Base-by-base conservation (phyloP, 495 filamentous ascomycete species). In the Oidiodendron maius region DNA sequence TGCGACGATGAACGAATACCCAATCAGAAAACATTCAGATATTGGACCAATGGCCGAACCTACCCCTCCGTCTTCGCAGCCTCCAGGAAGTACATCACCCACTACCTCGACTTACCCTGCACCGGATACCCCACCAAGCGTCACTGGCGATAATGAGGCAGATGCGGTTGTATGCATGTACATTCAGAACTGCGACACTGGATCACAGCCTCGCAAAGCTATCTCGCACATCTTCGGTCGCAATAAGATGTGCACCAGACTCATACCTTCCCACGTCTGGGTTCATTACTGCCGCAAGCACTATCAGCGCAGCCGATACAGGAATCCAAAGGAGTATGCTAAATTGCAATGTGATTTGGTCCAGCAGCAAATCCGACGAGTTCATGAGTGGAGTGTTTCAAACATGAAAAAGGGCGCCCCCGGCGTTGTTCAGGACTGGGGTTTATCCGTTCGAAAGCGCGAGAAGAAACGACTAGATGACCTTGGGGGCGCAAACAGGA, bases 171-270 rank as follows among this genome's bases (percentile, higher is more conserved):
- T 22, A 8, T 71, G 68, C 41, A 60, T 68, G 61, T 66, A 66
- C 46, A 57, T 62, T 34, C 44, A 43, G 0, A 55, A 68, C 41
- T 82, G 79, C 55, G 64, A 70, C n/a, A 78, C 76, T 1, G 66
- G 65, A 12, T 71, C 70, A 11, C 65, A 64, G 6, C 64, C 68
- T 16, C 78, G 89, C 26, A 95, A 95, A 60, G 75, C 84, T 6
- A 80, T 94, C 24, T 89, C 86, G 0, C 86, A 95, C 52, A 72
- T 91, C 50, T 93, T 95, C 57, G 89, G 89, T n/a, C 77, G 89
- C 11, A 95, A 95, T 71, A 95, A 95, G 64, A 65, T 68, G 1
- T 78, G 76, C 34, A 94, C 89, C 0, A 75, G 81, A 13, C 64
- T 67, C 3, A 82, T 95, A 35, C 85, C 86, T 0, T 53, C 70